Evolutionary conservation across 768 basidiomycete species (phyloP), one percentile per base, ranked within the genome.

Genomic region (Cubamyces sp.): DNA sequence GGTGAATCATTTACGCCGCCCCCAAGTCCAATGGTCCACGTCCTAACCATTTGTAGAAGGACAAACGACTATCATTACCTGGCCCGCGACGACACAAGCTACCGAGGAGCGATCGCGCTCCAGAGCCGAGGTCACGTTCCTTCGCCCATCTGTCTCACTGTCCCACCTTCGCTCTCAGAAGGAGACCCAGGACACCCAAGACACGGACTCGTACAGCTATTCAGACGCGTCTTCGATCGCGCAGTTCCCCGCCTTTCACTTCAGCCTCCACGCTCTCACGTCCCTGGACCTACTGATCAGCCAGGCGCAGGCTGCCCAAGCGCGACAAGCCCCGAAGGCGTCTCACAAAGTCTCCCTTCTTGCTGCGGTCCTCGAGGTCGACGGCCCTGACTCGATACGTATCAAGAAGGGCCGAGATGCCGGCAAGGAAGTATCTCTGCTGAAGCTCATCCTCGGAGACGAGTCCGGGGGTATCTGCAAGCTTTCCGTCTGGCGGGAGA

Each of bases 401-500:
- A 78, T 90, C 40, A 91, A 88, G 73, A 87, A 83, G 53, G 91
- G 91, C 0, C 67, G 68, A 4, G 87, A 92, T 56, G 85, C 87
- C 4, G 92, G 91, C 8, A 85, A 83, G 60, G 84, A 89, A 61
- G 83, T 91, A 0, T 82, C 81, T 0, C 70, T 93, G 45, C 73
- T 93, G 28, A 89, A 85, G 68, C 76, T 92, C 68, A 84, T 93
- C 49, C 73, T 93, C 25, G 88, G 88, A 11, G 90, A 92, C 67
- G 89, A 91, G 55, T 82, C 82, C 28, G 87, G 87, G 1, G 79
- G 74, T 1, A 80, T 92, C 7, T 84, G 84, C 68, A 91, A 87
- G 74, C 71, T 93, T 18, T 88, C 88, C 4, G 91, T 87, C 14
- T 94, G 92, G 92, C 77, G 91, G 57, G 87, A 92, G 48, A 76